phyloP scores from a whole-genome alignment of 345 rosid genomes.

The Erodium maritimum region DNA sequence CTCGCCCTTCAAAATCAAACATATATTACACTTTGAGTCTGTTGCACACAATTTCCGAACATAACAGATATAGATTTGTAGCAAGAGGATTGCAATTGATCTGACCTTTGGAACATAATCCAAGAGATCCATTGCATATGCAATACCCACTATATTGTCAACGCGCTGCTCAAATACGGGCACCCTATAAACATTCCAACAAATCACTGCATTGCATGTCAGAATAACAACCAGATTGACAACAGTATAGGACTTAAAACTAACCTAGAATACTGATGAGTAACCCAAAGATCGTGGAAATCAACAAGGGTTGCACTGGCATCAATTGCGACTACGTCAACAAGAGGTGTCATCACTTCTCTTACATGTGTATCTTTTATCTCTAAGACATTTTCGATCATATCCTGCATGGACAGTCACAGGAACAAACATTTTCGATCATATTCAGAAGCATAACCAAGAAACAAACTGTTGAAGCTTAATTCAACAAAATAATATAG shows the following conservation, averaged over 20 bases:
- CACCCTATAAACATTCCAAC: slow-evolving; percentile 43
- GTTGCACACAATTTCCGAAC: slow-evolving; percentile 22
- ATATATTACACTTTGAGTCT: slow-evolving; percentile 32
- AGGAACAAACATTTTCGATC: slow-evolving; percentile 80
- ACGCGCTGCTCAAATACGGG: slow-evolving; percentile 99
- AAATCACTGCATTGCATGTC: slow-evolving; percentile 12
- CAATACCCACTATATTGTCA: slow-evolving; percentile 93
- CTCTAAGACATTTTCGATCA: slow-evolving; percentile 98
- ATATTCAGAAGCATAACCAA: slow-evolving; percentile 43
- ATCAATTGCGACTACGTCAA: slow-evolving; percentile 96
- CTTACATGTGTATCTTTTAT: slow-evolving; percentile 94
- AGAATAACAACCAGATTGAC: slow-evolving; percentile 3
- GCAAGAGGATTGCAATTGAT: slow-evolving; percentile 12
- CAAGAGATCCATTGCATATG: slow-evolving; percentile 94
- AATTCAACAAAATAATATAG: not conserved
- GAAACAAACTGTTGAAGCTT: slow-evolving; percentile 4
- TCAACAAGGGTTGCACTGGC: slow-evolving; percentile 67
- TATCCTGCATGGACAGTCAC: slow-evolving; percentile 47
- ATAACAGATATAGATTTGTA: slow-evolving; percentile 8
- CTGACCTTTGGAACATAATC: slow-evolving; percentile 89
- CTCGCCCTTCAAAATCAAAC: slow-evolving; percentile 91
- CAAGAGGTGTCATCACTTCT: slow-evolving; percentile 99
- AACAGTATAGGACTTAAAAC: not conserved
- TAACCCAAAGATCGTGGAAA: slow-evolving; percentile 84
- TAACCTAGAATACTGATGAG: slow-evolving; percentile 96